Percentiles rank a stretch among this genome's conserved stretches.
These are phyloP conservation scores for Kalanchoe fedtschenkoi DNA, from an alignment of 164 flowering plant species.

Conservation along the genomic window DNA sequence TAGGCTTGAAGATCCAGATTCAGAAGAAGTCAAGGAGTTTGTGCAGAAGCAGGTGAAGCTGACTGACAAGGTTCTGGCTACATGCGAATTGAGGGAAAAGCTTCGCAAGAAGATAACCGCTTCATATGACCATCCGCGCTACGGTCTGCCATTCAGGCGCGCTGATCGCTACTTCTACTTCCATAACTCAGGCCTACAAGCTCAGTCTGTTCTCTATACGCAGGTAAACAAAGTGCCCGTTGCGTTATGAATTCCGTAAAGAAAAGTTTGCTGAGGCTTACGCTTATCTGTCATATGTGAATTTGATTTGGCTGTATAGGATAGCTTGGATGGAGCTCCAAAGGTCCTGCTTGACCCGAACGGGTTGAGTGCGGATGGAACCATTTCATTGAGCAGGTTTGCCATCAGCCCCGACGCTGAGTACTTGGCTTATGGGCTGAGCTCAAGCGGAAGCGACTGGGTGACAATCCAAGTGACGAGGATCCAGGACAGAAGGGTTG, in stretches of 20 bases:
- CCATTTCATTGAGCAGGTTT: constrained; percentile 47
- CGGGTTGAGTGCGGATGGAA: constrained; percentile 91
- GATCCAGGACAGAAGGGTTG: constrained; percentile 48
- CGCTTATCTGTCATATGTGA: not conserved
- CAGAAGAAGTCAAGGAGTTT: constrained; percentile 77
- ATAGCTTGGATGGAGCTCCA: constrained; percentile 65
- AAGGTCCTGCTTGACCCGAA: constrained; percentile 95
- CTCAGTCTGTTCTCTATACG: constrained; percentile 73
- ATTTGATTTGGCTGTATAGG: constrained; percentile 26
- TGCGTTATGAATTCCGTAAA: not conserved
- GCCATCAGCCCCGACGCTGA: constrained; percentile 77
- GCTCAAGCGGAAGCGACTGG: constrained; percentile 98
- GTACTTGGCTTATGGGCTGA: constrained; percentile 77
- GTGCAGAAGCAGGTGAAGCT: constrained; percentile 65
- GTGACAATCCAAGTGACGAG: constrained; percentile 76
- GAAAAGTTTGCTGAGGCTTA: not conserved
- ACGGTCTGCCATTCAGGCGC: constrained; percentile 48
- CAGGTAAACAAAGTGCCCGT: constrained; percentile 37
- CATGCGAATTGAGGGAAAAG: constrained; percentile 64
- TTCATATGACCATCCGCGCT: constrained; percentile 71
- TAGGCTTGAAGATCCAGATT: constrained; percentile 94
- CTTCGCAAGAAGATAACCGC: constrained; percentile 55
- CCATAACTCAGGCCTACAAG: constrained; percentile 89
- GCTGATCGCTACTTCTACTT: constrained; percentile 79
- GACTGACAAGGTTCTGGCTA: constrained; percentile 47